phyloP scores from a whole-genome alignment of 352 stramenopile genomes.

The Thraustochytrium sp. region DNA sequence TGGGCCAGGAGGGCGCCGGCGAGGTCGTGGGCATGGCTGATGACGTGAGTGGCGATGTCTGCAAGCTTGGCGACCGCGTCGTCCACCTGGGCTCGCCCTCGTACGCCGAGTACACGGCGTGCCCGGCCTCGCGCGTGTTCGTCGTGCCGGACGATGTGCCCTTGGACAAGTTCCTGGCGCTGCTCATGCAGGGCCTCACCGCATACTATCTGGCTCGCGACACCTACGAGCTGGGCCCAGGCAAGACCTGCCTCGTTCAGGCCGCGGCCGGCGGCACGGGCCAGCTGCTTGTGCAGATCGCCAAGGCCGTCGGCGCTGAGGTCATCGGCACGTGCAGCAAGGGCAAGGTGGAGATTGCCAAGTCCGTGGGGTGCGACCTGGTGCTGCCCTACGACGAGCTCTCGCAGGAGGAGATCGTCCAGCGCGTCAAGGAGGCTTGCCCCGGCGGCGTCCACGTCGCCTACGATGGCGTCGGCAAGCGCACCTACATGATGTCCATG shows the following conservation, averaged over 20 bases:
- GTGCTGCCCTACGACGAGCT: neutral
- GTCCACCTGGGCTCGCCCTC: too few species aligned
- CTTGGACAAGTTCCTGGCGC: conserved; percentile 58
- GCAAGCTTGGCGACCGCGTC: too few species aligned
- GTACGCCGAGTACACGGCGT: conserved; percentile 65
- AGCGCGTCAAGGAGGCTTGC: neutral
- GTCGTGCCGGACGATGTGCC: conserved; percentile 55
- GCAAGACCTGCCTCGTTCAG: conserved; percentile 65
- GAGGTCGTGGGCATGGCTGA: too few species aligned
- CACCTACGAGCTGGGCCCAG: conserved; percentile 58
- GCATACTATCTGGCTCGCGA: conserved; percentile 62
- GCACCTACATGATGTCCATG: conserved; percentile 57
- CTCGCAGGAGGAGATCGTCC: neutral
- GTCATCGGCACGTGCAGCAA: conserved; percentile 61
- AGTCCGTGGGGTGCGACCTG: neutral
- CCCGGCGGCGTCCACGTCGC: conserved; percentile 55
- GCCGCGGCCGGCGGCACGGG: conserved; percentile 63
- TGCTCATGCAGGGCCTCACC: conserved; percentile 62
- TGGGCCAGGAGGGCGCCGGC: conserved; percentile 57
- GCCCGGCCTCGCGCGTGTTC: too few species aligned
- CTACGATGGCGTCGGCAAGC: conserved; percentile 65
- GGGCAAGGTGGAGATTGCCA: conserved; percentile 55
- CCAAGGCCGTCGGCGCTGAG: conserved; percentile 59
- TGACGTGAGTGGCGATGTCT: too few species aligned
- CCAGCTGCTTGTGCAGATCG: conserved; percentile 64